Percentiles rank a stretch among this genome's conserved stretches.
phyloP scores from a whole-genome alignment of 2,329 filamentous ascomycete genomes.

The Exutisphaerella laricina region DNA sequence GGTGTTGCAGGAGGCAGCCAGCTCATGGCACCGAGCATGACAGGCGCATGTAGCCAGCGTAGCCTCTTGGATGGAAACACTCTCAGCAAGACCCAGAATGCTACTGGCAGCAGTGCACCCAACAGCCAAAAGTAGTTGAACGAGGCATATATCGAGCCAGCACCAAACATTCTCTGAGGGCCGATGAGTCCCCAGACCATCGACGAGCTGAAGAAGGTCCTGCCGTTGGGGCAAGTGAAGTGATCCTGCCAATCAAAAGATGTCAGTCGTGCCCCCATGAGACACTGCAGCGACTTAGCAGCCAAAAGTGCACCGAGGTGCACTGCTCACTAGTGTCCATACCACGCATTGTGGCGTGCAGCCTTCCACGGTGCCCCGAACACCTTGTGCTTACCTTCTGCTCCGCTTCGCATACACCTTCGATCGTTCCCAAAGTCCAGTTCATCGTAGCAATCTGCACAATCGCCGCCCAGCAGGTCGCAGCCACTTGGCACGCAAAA shows the following conservation, averaged over 20 bases:
- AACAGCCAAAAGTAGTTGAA: slow-evolving; percentile 78
- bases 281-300: no score
- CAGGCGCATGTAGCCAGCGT: slow-evolving; percentile 49
- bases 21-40: slow-evolving; percentile 71
- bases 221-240: slow-evolving; percentile 21
- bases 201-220: slow-evolving; percentile 22
- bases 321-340: no score
- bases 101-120: slow-evolving; percentile 67
- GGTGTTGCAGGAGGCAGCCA: slow-evolving; percentile 77
- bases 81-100: slow-evolving; percentile 60
- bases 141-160: slow-evolving; percentile 66
- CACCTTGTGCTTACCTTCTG: no score
- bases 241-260: no score
- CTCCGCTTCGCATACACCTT: slow-evolving; percentile 23
- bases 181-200: slow-evolving; percentile 26
- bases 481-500: slow-evolving; percentile 41
- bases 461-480: slow-evolving; percentile 36
- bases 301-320: no score
- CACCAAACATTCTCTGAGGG: slow-evolving; percentile 43
- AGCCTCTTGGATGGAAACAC: slow-evolving; percentile 18
- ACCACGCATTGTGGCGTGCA: no score
- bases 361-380: no score
- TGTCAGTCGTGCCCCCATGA: no score
- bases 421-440: slow-evolving; percentile 38
- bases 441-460: slow-evolving; percentile 40